These are phyloP conservation scores for Pseudocercospora crystallina DNA, from an alignment of 2,329 filamentous ascomycete genomes.

Conservation along the genomic window DNA sequence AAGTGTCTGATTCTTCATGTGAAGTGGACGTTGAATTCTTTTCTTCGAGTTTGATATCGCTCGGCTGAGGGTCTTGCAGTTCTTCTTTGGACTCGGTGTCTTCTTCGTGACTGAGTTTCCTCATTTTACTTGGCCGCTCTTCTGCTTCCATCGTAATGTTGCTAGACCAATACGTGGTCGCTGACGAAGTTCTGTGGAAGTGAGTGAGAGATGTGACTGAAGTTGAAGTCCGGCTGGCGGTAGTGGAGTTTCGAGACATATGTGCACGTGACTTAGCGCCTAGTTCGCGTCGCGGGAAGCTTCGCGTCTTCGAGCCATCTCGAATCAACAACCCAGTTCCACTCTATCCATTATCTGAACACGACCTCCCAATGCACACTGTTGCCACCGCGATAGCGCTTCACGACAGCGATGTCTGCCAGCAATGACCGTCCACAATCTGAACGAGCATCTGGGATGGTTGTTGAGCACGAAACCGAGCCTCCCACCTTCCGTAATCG, in stretches of 20 bases:
- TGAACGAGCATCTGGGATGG: slow-evolving; percentile 50
- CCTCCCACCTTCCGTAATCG: slow-evolving; percentile 34
- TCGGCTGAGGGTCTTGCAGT: not conserved
- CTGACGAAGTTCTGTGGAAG: not conserved
- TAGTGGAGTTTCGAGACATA: too few species aligned
- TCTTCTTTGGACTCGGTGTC: not conserved
- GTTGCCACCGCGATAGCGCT: too few species aligned
- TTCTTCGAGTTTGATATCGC: too few species aligned
- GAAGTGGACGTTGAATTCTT: not conserved
- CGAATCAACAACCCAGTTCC: too few species aligned
- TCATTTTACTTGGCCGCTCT: slow-evolving; percentile 56
- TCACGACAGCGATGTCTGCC: slow-evolving; percentile 24
- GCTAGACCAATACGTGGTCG: too few species aligned
- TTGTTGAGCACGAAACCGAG: slow-evolving; percentile 48
- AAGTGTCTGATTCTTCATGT: not conserved
- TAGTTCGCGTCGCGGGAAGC: too few species aligned
- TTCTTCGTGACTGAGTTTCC: slow-evolving; percentile 43
- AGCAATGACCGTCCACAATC: slow-evolving; percentile 51
- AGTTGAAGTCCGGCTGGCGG: not conserved
- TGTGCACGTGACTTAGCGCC: too few species aligned
- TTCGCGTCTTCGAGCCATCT: too few species aligned
- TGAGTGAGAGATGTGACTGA: slow-evolving; percentile 1
- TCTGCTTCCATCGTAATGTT: slow-evolving; percentile 52
- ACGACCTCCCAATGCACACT: slow-evolving; percentile 2
- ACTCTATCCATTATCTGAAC: too few species aligned